Percentiles rank a stretch among this genome's conserved stretches.
Conservation (phyloP, 345 rosid species). For the Linum lewisii region DNA sequence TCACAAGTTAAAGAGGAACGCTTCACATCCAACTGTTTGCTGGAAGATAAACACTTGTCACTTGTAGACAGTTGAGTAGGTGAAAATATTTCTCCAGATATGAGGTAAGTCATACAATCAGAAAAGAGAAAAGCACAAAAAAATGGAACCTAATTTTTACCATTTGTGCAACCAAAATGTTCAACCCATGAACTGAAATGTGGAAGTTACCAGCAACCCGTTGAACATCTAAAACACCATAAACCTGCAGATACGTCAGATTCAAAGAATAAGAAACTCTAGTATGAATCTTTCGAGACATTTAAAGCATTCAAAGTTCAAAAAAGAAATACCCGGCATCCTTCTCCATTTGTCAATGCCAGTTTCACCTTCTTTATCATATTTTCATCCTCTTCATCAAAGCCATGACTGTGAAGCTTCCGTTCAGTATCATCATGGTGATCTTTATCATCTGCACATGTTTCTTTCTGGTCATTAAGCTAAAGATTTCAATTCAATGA, state of each 20-base stretch:
- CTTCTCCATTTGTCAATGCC: constrained; percentile 79
- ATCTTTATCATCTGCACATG: constrained; percentile 44
- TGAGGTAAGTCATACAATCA: not conserved
- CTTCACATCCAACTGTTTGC: not conserved
- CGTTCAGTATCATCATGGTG: constrained; percentile 46
- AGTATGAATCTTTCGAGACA: not conserved
- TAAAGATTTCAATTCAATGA: not conserved
- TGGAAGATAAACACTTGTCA: not conserved
- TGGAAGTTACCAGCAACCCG: constrained; percentile 99
- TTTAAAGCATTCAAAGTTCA: not conserved
- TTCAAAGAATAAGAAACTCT: constrained; percentile 13
- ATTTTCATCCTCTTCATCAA: constrained; percentile 73
- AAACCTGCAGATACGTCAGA: constrained; percentile 46
- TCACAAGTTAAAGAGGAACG: not conserved
- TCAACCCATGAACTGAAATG: constrained; percentile 90
- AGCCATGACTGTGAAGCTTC: constrained; percentile 42
- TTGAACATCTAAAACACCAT: constrained; percentile 91
- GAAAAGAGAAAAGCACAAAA: not conserved
- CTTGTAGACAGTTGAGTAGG: not conserved
- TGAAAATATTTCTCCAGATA: not conserved
- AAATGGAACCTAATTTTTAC: constrained; percentile 26
- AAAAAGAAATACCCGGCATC: constrained; percentile 64
- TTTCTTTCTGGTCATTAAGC: not conserved
- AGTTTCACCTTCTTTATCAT: constrained; percentile 88
- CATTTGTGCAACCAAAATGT: constrained; percentile 92